Evolutionary conservation across 2,329 filamentous ascomycete species (phyloP), one percentile per base, ranked within the genome.

Genomic region (Coniochaeta sp.): DNA sequence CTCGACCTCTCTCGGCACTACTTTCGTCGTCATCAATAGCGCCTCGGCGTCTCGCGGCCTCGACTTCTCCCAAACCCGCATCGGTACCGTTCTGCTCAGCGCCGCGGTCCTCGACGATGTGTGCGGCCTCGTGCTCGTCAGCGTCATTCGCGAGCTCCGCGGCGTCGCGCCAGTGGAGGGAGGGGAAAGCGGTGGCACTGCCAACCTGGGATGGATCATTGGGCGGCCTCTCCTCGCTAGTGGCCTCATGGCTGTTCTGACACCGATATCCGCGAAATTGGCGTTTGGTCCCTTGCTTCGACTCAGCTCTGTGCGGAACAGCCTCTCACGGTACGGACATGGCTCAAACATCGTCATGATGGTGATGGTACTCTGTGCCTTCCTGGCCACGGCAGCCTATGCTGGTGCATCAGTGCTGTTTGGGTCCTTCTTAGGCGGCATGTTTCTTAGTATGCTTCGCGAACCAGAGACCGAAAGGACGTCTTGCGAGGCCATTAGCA

Each of bases 41-140:
- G 63, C 65, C 4, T 63, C 63, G 58, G 63, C 65, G 1, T 63
- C 62, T n/a, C 60, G 58, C 4, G 70, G 75, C 0, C 79, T 76
- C 24, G 78, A 78, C 0, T 71, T 80, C 3, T 70, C 69, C 1
- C 64, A 70, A 1, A 78, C 78, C 1, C 73, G 79, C 8, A 68
- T 82, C 6, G 80, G 90, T 75, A 60, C 85, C 73, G 9, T 95
- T 0, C 77, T 92, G 0, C 83, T 84, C 2, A 87, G 83, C 61
- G 89, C 89, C 1, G 90, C 90, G 0, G 90, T 95, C 83, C 83
- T 95, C 74, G 90, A 95, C 68, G 90, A 95, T 72, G 86, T 93
- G 0, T 81, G 90, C 1, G 89, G 89, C 0, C 74, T 93, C 11
- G 83, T 93, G 8, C 89, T 93, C 83, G 87, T 91, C 0, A 84